phyloP scores from a whole-genome alignment of 257 asterid genomes.

The Solanum chiquidenum region DNA sequence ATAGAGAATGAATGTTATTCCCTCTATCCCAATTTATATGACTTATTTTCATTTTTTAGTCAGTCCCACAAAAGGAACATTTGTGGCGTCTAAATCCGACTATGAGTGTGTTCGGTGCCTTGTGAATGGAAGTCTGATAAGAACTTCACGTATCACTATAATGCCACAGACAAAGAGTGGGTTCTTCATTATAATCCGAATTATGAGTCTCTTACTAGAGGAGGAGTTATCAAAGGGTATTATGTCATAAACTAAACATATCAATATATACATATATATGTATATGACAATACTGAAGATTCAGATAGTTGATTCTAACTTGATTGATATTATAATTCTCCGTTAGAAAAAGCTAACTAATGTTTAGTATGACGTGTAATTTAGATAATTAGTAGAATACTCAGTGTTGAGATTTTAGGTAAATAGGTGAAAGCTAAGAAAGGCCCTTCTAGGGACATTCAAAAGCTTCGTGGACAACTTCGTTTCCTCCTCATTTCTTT shows the following conservation, averaged over 20 bases:
- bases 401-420: not conserved
- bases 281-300: not conserved
- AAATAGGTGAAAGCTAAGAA: not conserved
- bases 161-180: conserved; percentile 15
- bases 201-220: conserved; percentile 59
- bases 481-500: not conserved
- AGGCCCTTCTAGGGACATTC: not conserved
- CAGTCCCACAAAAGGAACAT: conserved; percentile 44
- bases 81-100: conserved; percentile 30
- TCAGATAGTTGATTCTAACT: not conserved
- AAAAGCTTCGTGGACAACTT: not conserved
- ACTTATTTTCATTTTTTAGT: too few relatives aligned
- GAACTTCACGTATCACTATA: conserved; percentile 22
- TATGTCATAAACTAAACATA: conserved; percentile 27
- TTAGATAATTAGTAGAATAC: not conserved
- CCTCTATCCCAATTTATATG: too few relatives aligned
- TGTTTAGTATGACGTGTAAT: not conserved
- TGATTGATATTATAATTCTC: not conserved
- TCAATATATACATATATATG: not conserved
- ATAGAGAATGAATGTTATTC: too few relatives aligned
- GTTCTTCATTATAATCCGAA: conserved; percentile 31
- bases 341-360: not conserved
- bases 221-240: conserved; percentile 57
- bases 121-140: conserved; percentile 72
- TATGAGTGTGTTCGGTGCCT: conserved; percentile 18